Base-by-base conservation (phyloP, 306 rosid species). In the Trifolium dubium region DNA sequence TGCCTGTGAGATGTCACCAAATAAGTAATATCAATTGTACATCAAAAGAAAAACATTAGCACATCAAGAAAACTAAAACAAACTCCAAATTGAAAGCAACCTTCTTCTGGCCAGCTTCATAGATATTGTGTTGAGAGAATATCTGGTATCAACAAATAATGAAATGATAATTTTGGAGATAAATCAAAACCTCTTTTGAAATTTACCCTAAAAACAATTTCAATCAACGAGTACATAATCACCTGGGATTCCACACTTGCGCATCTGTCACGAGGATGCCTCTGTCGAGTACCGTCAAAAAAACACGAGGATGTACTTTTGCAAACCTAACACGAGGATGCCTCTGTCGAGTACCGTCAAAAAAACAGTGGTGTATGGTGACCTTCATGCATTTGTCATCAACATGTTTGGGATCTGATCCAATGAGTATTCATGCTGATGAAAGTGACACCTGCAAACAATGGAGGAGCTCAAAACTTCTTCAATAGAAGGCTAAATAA, bases 201-300 rank as follows among this genome's bases (percentile, higher is more conserved):
- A 71, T 62, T 64, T 53, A 72, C 30, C 8, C 28, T 19, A 44
- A 12, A 10, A n/a, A 40, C 3, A 71, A 66, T 67, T 55, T 34
- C 34, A 77, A 56, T 43, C 56, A 34, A 18, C 40, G 39, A 69
- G 63, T 35, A 58, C 40, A 79, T 65, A 31, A 73, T 63, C 75
- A 95, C 99, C 93, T 92, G 88, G 4, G 98, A 85, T 83, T 95
- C 99, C 50, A 95, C 98, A 71, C 99, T 85, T 46, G 98, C 96
- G 85, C 99, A 92, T 87, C 88, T 80, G 81, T 90, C 98, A 32
- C 99, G 90, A 37, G 99, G 99, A 77, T 95, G 98, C 63, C 99
- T 82, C 82, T 95, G 99, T 47, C 96, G 87, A 41, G 96, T 89
- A 77, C 92, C 98, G 61, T 95, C 86, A 46, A 92, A 95, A 81